These are phyloP conservation scores for Aurantiochytrium sp. DNA, from an alignment of 108 stramenopile species.

Conservation along the genomic window DNA sequence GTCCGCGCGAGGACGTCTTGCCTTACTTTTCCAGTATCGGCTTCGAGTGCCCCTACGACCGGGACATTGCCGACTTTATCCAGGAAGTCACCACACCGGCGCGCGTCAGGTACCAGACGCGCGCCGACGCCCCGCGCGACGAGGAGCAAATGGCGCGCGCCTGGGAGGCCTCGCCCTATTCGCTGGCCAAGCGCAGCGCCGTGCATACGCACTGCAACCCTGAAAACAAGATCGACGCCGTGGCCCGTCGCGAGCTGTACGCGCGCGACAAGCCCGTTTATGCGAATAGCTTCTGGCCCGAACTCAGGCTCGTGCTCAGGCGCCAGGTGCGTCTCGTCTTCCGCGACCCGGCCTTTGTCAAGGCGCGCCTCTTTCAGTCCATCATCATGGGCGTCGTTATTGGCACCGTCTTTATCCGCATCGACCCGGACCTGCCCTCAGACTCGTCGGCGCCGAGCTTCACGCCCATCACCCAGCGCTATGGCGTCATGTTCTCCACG, in stretches of 20 bases:
- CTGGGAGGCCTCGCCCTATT: background rate
- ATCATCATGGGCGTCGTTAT: slow-evolving; percentile 14
- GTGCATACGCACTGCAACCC: background rate
- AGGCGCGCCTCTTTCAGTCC: background rate
- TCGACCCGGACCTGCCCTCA: background rate
- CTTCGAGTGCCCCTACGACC: slow-evolving; percentile 64
- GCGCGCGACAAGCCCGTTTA: slow-evolving; percentile 45
- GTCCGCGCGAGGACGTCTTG: slow-evolving; percentile 64
- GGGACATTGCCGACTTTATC: slow-evolving; percentile 72
- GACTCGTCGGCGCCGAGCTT: background rate
- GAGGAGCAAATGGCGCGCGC: background rate
- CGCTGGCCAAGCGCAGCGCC: background rate
- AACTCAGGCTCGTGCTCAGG: background rate
- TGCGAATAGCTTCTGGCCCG: background rate
- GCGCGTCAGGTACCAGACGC: background rate
- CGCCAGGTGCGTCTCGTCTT: background rate
- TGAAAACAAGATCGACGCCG: background rate
- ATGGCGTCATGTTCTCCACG: background rate
- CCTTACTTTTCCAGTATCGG: slow-evolving; percentile 63
- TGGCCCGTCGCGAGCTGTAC: background rate
- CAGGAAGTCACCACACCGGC: slow-evolving; percentile 41
- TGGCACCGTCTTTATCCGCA: background rate
- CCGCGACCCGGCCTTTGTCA: slow-evolving; percentile 8
- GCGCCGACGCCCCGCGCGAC: background rate
- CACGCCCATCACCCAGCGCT: slow-evolving; percentile 1